phyloP scores from a whole-genome alignment of 768 basidiomycete species.

The Agrocybe praecox region DNA sequence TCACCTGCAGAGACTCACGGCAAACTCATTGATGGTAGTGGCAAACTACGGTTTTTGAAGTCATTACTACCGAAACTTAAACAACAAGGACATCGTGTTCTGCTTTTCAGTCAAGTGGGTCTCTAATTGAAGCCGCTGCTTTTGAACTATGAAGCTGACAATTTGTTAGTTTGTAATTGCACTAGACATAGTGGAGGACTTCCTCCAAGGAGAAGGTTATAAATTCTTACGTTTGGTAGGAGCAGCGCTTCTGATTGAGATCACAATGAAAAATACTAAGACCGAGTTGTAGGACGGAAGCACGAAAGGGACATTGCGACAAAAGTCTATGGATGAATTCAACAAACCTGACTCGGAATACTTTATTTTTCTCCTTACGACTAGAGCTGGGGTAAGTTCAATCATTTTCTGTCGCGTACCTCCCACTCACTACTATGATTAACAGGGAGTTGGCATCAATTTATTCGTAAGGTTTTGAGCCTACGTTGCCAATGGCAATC shows the following conservation, averaged over 20 bases:
- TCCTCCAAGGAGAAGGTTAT: conserved; percentile 76
- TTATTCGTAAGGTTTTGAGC: conserved; percentile 44
- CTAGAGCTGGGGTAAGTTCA: conserved; percentile 74
- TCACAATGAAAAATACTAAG: background rate
- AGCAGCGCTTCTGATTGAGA: background rate
- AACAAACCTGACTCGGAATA: conserved; percentile 85
- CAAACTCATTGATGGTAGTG: conserved; percentile 79
- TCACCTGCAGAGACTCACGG: conserved; percentile 65
- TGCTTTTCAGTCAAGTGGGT: conserved; percentile 89
- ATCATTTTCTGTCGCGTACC: background rate
- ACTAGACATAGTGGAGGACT: conserved; percentile 88
- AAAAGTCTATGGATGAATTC: conserved; percentile 94
- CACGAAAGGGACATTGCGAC: conserved; percentile 82
- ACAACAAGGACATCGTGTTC: conserved; percentile 82
- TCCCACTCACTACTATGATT: background rate
- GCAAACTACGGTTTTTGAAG: conserved; percentile 83
- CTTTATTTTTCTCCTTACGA: conserved; percentile 90
- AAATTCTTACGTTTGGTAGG: conserved; percentile 79
- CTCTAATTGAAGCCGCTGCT: background rate
- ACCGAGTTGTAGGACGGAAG: conserved; percentile 72
- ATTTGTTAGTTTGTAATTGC: conserved; percentile 95
- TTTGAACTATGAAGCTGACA: background rate
- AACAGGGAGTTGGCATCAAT: conserved; percentile 86
- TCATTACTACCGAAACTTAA: conserved; percentile 81
- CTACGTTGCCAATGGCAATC: background rate